A percentile compares a stretch with the other conserved stretches of the same genome.
These are phyloP conservation scores for Wilcoxina mikolae DNA, from an alignment of 495 filamentous ascomycete species.

Conservation along the genomic window DNA sequence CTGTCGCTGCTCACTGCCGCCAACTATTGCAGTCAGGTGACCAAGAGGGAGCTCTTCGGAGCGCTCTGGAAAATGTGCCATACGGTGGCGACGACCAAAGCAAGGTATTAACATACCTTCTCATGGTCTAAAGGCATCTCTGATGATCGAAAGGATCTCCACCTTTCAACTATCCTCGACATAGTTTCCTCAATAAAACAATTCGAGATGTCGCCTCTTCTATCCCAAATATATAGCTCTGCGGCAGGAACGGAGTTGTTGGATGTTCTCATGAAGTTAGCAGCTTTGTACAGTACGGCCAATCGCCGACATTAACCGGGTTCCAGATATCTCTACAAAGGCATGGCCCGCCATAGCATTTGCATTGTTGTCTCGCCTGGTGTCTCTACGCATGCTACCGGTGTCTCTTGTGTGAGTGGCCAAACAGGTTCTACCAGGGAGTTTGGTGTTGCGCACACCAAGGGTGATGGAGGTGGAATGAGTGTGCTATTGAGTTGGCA, in stretches of 20 bases:
- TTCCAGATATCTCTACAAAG: slow-evolving; percentile 43
- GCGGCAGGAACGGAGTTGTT: slow-evolving; percentile 45
- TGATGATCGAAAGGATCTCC: slow-evolving; percentile 39
- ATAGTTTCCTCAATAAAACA: slow-evolving; percentile 61
- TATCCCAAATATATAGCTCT: slow-evolving; percentile 45
- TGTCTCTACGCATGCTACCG: slow-evolving; percentile 51
- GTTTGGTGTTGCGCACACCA: slow-evolving; percentile 42
- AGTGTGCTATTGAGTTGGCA: slow-evolving; percentile 68
- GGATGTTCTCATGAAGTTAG: slow-evolving; percentile 46
- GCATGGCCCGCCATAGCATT: slow-evolving; percentile 40
- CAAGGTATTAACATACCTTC: slow-evolving; percentile 35
- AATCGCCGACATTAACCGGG: background rate
- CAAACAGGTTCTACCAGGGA: slow-evolving; percentile 8
- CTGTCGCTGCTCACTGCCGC: slow-evolving; percentile 46
- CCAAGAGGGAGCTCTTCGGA: slow-evolving; percentile 47
- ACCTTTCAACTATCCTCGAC: slow-evolving; percentile 53
- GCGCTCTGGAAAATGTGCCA: slow-evolving; percentile 53
- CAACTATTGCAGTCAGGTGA: slow-evolving; percentile 57
- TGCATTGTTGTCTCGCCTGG: slow-evolving; percentile 15
- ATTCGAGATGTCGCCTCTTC: slow-evolving; percentile 54
- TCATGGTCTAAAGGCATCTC: background rate
- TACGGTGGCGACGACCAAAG: slow-evolving; percentile 56
- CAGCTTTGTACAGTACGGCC: slow-evolving; percentile 24
- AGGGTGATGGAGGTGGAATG: slow-evolving; percentile 58
- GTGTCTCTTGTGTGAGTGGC: slow-evolving; percentile 40